A percentile compares a stretch with the other conserved stretches of the same genome.
Evolutionary conservation across 2,329 filamentous ascomycete genomes (phyloP).

Genomic region (Monosporascus sp.): DNA sequence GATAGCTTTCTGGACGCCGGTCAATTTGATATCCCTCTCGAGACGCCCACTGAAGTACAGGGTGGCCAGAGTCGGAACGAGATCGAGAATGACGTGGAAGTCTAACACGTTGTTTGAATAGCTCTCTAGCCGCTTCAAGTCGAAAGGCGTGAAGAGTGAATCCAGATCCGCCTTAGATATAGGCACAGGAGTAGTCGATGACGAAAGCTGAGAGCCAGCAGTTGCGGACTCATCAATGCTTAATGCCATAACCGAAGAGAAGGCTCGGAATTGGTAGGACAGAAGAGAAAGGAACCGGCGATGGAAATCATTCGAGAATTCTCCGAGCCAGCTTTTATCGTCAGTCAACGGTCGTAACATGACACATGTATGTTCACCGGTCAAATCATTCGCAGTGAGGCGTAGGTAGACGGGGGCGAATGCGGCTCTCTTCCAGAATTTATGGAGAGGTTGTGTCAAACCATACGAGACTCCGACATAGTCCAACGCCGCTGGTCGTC

Average conservation of each 20-base stretch:
- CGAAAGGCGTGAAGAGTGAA: slow-evolving; percentile 76
- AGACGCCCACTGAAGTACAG: slow-evolving; percentile 83
- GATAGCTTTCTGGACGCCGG: slow-evolving; percentile 79
- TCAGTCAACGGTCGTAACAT: slow-evolving; percentile 83
- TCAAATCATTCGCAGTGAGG: slow-evolving; percentile 93
- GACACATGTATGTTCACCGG: slow-evolving; percentile 94
- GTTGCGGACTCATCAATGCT: slow-evolving; percentile 85
- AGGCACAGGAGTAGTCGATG: slow-evolving; percentile 44
- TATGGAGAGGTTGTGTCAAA: slow-evolving; percentile 79
- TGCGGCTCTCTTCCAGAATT: slow-evolving; percentile 88
- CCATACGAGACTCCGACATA: slow-evolving; percentile 96
- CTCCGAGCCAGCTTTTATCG: slow-evolving; percentile 80
- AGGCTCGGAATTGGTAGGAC: slow-evolving; percentile 86
- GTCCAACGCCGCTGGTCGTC: slow-evolving; percentile 74
- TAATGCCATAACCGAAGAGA: slow-evolving; percentile 72
- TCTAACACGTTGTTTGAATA: slow-evolving; percentile 97
- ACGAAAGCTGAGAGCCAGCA: slow-evolving; percentile 63
- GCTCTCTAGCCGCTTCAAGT: slow-evolving; percentile 89
- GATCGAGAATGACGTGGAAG: slow-evolving; percentile 93
- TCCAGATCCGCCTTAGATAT: slow-evolving; percentile 76
- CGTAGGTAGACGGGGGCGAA: slow-evolving; percentile 91
- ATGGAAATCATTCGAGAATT: slow-evolving; percentile 91
- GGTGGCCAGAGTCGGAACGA: slow-evolving; percentile 75
- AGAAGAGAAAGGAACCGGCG: slow-evolving; percentile 85
- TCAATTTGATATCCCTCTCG: slow-evolving; percentile 62